Base-by-base conservation (phyloP, 2,329 filamentous ascomycete genomes). In the Ophiognomonia clavigignenti-juglandacearum region DNA sequence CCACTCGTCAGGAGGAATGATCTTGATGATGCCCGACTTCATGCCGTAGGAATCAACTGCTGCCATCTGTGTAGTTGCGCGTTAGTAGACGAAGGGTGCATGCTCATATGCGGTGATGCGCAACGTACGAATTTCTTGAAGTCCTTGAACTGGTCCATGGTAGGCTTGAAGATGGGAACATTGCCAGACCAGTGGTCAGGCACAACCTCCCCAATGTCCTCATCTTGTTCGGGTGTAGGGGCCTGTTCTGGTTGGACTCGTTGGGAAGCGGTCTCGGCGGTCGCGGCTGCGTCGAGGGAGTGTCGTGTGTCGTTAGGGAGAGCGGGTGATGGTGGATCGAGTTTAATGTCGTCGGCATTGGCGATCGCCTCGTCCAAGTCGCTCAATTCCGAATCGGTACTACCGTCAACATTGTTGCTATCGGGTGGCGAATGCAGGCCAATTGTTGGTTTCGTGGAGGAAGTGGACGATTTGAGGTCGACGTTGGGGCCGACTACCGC, bases 1-100 rank as follows among this genome's bases (percentile, higher is more conserved):
- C 93, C 93, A 98, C 79, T 97, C 91, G 59, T 85, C 72, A 1
- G 93, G 93, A 23, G 93, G 91, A 44, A 97, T 85, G 49, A 98
- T 86, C 70, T 98, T 97, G 62, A 97, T 83, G 58, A 98, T 96
- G 29, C 93, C 93, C 19, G 90, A 93, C 68, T 89, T 88, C 93
- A 98, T 98, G 59, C 93, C 93, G 64, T 96, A 96, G 55, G 83
- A 81, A 65, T 98, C 88, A 53, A 98, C 82, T 66, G 88, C 91
- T 61, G 83, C 81, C 75, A 85, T 83, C 80, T 85, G 52, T 23
- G 23, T 37, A 29, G 16, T 6, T 32, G 41, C 56, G 44, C 47
- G 62, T 66, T 53, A 67, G 64, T 51, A 53, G 11, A 38, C 13
- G 20, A 24, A 27, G 35, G 26, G 45, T 34, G 35, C 13, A 26